Evolutionary conservation across 2,329 filamentous ascomycete species (phyloP).

Genomic region (Aspergillus brasiliensis): DNA sequence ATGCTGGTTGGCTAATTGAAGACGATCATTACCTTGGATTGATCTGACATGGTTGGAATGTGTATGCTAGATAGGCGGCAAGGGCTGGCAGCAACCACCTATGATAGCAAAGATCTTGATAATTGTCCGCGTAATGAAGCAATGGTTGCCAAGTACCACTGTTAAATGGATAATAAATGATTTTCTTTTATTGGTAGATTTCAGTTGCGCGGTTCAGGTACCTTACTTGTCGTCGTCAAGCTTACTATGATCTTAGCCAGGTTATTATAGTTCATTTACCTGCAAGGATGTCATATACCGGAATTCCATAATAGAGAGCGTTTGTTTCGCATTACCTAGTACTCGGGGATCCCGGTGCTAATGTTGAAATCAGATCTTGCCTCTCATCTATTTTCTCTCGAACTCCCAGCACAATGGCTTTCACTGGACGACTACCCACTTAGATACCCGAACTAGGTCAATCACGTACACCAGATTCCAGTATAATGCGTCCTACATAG

Average conservation of each 20-base stretch:
- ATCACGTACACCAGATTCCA: too few relatives aligned
- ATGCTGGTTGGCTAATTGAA: not conserved
- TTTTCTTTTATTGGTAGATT: not conserved
- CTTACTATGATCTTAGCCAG: too few relatives aligned
- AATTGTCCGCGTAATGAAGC: not conserved
- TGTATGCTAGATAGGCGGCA: not conserved
- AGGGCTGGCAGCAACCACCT: not conserved
- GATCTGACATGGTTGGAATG: not conserved
- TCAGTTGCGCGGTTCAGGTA: not conserved
- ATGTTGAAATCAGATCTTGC: rapidly evolving
- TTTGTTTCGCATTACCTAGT: not conserved
- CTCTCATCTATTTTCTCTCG: too few relatives aligned
- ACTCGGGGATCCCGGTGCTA: too few relatives aligned
- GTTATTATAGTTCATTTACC: not conserved
- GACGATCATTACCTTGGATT: not conserved
- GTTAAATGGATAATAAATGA: not conserved
- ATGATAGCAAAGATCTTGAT: not conserved
- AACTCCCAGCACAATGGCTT: too few relatives aligned
- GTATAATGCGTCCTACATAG: too few relatives aligned
- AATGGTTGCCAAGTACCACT: not conserved
- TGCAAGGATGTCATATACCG: not conserved
- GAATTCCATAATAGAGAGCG: not conserved
- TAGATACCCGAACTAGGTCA: too few relatives aligned
- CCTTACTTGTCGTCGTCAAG: not conserved
- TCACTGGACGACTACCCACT: too few relatives aligned